phyloP scores from a whole-genome alignment of 1,284 basidiomycete genomes.

The Papiliotrema terrestris region DNA sequence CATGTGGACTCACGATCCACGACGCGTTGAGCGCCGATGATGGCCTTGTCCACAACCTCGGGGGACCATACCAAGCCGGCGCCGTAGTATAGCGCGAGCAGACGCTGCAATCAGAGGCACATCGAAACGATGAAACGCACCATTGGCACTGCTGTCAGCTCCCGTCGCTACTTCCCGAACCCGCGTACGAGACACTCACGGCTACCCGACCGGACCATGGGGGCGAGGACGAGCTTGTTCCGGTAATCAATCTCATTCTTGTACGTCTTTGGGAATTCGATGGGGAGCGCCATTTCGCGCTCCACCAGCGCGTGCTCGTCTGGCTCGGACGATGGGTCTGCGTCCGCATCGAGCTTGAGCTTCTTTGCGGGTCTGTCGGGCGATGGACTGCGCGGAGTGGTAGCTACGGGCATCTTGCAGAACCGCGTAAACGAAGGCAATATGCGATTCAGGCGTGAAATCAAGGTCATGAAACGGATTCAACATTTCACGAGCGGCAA shows the following conservation, averaged over 20 bases:
- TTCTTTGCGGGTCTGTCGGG: slow-evolving; percentile 5
- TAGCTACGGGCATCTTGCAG: not conserved
- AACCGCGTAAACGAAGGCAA: not conserved
- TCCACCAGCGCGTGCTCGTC: slow-evolving; percentile 14
- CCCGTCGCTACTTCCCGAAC: slow-evolving; percentile 75
- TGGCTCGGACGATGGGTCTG: too few relatives aligned
- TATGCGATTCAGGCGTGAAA: not conserved
- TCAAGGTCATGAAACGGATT: not conserved
- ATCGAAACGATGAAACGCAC: not conserved
- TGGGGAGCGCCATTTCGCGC: slow-evolving; percentile 31
- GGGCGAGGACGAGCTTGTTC: slow-evolving; percentile 81
- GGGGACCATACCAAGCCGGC: slow-evolving; percentile 96
- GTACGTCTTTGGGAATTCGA: slow-evolving; percentile 35
- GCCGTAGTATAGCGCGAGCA: slow-evolving; percentile 87
- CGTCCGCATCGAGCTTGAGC: not conserved
- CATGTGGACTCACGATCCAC: slow-evolving; percentile 68
- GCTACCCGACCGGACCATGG: slow-evolving; percentile 91
- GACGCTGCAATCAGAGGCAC: slow-evolving; percentile 49
- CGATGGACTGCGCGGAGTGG: not conserved
- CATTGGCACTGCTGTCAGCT: slow-evolving; percentile 12
- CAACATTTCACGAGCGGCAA: not conserved
- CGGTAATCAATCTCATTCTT: slow-evolving; percentile 52
- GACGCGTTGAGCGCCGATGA: slow-evolving; percentile 74
- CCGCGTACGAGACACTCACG: slow-evolving; percentile 76
- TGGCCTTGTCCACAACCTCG: slow-evolving; percentile 94